Evolutionary conservation across 2,329 filamentous ascomycete genomes (phyloP), one percentile per base, ranked within the genome.

Genomic region (Ceratocystis eucalypticola): DNA sequence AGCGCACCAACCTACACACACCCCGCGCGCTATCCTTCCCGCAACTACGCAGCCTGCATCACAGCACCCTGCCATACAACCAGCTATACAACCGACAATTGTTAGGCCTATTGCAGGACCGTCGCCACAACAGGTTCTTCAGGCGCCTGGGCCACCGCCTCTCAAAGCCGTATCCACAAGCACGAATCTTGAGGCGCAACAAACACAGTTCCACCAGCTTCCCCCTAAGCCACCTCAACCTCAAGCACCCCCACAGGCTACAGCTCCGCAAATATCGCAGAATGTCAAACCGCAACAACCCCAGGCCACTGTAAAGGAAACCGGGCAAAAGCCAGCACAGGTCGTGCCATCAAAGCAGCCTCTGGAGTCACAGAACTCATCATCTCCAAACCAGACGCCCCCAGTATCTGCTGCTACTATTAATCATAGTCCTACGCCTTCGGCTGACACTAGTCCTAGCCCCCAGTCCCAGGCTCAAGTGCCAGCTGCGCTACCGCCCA

Each of bases 151-250:
- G 28, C 28, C 61, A 48, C 61, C 41, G 20, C 48, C 48, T 10
- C 17, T 53, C 17, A 53, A 53, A 53, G 17, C 41, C 17, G 22
- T 20, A 7, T 53, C 41, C 15, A 46, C 50, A 25, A 66, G 65
- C 50, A 33, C 48, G 22, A 72, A 72, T 44, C 72, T 74, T 3
- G 70, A 75, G 53, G 73, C 73, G 22, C 73, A 74, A 22, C 74
- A 76, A 57, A 69, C 71, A 62, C 69, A 74, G 37, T 73, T 74
- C 1, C 76, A 78, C 44, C 69, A 61, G 22, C n/a, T 65, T 17
- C 50, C 64, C 5, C 64, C 53, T 37, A 65, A 65, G 28, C 53
- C 64, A 46, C 44, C 53, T 20, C 64, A 65, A 25, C 55, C 64
- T 7, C 62, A 53, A 30, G 48, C 12, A 15, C 8, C 37, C n/a